Conservation (phyloP, 2,329 filamentous ascomycete genomes). For the Botrytis byssoidea region DNA sequence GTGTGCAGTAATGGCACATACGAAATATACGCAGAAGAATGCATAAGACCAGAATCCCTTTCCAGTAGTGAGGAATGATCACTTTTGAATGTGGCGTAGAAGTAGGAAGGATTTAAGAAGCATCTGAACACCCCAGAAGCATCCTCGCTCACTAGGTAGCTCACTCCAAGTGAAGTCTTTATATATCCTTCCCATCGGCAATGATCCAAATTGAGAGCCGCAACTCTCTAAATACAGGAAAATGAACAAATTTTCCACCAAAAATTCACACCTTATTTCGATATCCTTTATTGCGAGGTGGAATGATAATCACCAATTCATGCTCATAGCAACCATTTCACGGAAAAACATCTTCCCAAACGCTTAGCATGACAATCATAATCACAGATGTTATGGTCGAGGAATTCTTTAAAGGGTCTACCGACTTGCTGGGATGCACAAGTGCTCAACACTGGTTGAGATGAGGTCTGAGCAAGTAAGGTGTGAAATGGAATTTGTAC, state of each 20-base stretch:
- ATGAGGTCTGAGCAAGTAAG: background rate
- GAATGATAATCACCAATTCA: background rate
- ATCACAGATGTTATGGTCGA: background rate
- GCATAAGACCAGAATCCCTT: background rate
- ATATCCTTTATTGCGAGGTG: background rate
- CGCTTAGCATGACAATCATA: background rate
- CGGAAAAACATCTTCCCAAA: background rate
- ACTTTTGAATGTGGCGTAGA: background rate
- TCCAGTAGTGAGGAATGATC: background rate
- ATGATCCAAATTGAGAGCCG: background rate
- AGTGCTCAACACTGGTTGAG: background rate
- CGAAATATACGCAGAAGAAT: background rate
- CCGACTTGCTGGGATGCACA: background rate
- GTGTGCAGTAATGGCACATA: background rate
- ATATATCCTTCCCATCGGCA: background rate
- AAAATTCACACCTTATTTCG: background rate
- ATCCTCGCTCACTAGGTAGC: background rate
- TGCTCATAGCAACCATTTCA: background rate
- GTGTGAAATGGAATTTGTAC: background rate
- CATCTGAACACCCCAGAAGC: background rate
- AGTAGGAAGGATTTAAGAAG: constrained; percentile 6
- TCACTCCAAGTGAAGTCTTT: background rate
- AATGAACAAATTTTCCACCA: background rate
- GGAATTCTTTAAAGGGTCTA: background rate
- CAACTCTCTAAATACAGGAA: background rate